A percentile compares a stretch with the other conserved stretches of the same genome.
Conservation (phyloP, 148 eudicot species). For the Diospyros lotus region DNA sequence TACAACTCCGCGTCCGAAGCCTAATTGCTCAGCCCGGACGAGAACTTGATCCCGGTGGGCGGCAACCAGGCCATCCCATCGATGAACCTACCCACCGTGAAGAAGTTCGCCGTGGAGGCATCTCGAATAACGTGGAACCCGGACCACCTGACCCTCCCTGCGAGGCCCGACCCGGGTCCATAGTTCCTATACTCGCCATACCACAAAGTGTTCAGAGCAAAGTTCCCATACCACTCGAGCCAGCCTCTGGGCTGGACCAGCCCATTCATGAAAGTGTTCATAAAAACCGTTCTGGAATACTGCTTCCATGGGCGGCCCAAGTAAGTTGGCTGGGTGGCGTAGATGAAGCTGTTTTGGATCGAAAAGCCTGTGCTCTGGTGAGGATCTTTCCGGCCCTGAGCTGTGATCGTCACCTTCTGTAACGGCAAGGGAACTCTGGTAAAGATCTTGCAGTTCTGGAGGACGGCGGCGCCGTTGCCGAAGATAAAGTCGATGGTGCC, state of each 20-base stretch:
- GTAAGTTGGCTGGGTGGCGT: slow-evolving; percentile 62
- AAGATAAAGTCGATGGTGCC: slow-evolving; percentile 90
- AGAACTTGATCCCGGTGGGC: slow-evolving; percentile 66
- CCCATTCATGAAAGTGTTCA: slow-evolving; percentile 58
- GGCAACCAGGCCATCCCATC: slow-evolving; percentile 81
- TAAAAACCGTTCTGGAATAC: slow-evolving; percentile 66
- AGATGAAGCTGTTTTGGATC: slow-evolving; percentile 60
- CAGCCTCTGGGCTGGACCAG: slow-evolving; percentile 84
- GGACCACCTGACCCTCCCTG: slow-evolving; percentile 74
- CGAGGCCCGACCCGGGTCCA: slow-evolving; percentile 59
- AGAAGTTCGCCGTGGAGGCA: slow-evolving; percentile 42
- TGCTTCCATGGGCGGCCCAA: slow-evolving; percentile 93
- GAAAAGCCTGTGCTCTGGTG: slow-evolving; percentile 67
- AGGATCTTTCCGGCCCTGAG: slow-evolving; percentile 85
- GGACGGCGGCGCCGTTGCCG: slow-evolving; percentile 86
- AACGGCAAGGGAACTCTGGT: slow-evolving; percentile 52
- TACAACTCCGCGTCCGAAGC: background rate
- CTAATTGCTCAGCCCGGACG: slow-evolving; percentile 59
- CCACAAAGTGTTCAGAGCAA: slow-evolving; percentile 64
- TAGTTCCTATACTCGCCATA: slow-evolving; percentile 80
- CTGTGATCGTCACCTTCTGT: slow-evolving; percentile 73
- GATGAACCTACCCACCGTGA: slow-evolving; percentile 60
- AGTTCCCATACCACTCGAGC: slow-evolving; percentile 83
- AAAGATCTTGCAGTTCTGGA: slow-evolving; percentile 69
- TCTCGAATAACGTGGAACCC: slow-evolving; percentile 63